Evolutionary conservation across 257 asterid genomes (phyloP).

Genomic region (Plectranthus barbatus): DNA sequence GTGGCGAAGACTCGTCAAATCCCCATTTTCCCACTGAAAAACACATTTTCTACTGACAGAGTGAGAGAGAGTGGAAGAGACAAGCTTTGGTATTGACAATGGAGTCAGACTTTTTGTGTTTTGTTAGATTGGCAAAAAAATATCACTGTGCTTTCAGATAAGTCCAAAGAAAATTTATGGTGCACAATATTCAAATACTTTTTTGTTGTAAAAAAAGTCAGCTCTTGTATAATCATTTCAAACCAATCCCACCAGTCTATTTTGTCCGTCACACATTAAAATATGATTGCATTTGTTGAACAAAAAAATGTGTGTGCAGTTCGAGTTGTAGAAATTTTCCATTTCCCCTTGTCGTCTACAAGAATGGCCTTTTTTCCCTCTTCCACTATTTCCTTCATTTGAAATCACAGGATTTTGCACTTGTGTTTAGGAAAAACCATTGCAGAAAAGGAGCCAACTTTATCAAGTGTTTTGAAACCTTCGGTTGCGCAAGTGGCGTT

Average conservation of each 20-base stretch:
- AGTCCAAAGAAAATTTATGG: slow-evolving; percentile 19
- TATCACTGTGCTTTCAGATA: slow-evolving; percentile 20
- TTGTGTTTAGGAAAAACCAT: not conserved
- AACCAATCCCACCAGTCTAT: slow-evolving; percentile 38
- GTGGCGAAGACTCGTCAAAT: slow-evolving; percentile 20
- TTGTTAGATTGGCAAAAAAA: slow-evolving; percentile 6
- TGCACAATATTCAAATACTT: not conserved
- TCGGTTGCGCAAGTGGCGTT: too few relatives aligned
- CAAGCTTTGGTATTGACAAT: slow-evolving; percentile 37
- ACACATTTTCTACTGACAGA: slow-evolving; percentile 10
- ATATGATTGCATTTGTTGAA: slow-evolving; percentile 1
- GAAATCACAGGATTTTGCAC: slow-evolving; percentile 7
- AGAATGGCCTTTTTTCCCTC: slow-evolving; percentile 25
- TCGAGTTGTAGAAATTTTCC: slow-evolving; percentile 1
- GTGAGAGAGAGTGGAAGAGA: slow-evolving; percentile 24
- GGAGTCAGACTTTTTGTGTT: too few relatives aligned
- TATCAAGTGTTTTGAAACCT: not conserved
- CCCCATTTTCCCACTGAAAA: slow-evolving; percentile 11
- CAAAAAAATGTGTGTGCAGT: slow-evolving; percentile 2
- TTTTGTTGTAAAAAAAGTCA: slow-evolving; percentile 38
- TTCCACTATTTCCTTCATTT: slow-evolving; percentile 20
- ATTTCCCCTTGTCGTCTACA: slow-evolving; percentile 13
- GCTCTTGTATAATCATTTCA: slow-evolving; percentile 61
- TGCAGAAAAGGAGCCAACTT: slow-evolving; percentile 16
- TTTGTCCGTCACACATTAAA: slow-evolving; percentile 9